A percentile compares a stretch with the other conserved stretches of the same genome.
Conservation (phyloP, 768 basidiomycete genomes). For the Rhizopogon roseolus region DNA sequence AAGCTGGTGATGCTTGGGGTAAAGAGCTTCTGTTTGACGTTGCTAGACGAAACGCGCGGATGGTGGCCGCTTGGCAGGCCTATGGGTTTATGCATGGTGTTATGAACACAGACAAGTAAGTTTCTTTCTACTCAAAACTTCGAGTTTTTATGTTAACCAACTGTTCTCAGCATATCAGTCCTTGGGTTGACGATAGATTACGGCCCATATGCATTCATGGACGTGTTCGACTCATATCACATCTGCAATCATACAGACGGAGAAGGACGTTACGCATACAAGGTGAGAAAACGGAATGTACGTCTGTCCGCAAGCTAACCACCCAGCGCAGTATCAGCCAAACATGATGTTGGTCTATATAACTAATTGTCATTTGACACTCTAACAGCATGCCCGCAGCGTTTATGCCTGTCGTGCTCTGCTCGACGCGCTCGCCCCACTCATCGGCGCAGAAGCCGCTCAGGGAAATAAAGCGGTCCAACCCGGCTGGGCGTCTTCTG, state of each 20-base stretch:
- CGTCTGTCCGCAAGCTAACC: conserved; percentile 1
- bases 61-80: conserved; percentile 95
- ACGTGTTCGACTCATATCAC: conserved; percentile 78
- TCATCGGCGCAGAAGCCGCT: conserved; percentile 80
- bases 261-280: conserved; percentile 73
- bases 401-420: conserved; percentile 77
- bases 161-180: conserved; percentile 55
- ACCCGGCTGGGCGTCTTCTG: conserved; percentile 58
- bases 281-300: conserved; percentile 24
- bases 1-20: conserved; percentile 60
- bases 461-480: conserved; percentile 40
- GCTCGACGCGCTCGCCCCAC: conserved; percentile 71
- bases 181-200: conserved; percentile 77
- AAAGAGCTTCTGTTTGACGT: conserved; percentile 70
- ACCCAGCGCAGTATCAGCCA: conserved; percentile 53
- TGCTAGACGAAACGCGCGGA: conserved; percentile 79
- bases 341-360: conserved; percentile 61
- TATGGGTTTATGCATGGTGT: conserved; percentile 96
- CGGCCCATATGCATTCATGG: conserved; percentile 94
- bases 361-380: neutral
- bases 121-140: neutral
- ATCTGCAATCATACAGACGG: conserved; percentile 91
- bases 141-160: conserved; percentile 1
- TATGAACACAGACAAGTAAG: conserved; percentile 94
- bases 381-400: conserved; percentile 30